Base-by-base conservation (phyloP, 495 filamentous ascomycete species). In the Neurospora sublineolata region DNA sequence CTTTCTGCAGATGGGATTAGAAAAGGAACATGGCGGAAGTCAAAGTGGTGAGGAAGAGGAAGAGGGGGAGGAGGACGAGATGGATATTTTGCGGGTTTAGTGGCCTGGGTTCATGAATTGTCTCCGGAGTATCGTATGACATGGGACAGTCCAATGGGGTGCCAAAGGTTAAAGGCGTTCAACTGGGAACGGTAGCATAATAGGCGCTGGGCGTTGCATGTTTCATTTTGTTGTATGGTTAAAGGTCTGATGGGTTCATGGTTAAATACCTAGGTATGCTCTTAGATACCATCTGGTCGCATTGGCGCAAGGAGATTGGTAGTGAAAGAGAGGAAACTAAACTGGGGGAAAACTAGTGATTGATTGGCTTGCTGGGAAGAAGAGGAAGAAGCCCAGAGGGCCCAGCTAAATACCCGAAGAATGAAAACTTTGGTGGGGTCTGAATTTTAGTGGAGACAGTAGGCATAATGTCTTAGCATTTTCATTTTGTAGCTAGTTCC, bases 1-100 rank as follows among this genome's bases (percentile, higher is more conserved):
- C 16, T 99, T 97, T 79, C 77, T 97, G 67, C 78, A 73, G 68
- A 73, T 84, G 36, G 81, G 79, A 8, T 23, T 75, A 10, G 52
- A 64, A 14, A 33, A 64, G 52, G 52, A 64, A 36, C 27, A 30
- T 30, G 52, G 27, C 27, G 52, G 23, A 64, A 64, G 52, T 33
- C 52, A 64, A 18, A 64, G 52, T 18, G 27, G 27, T 0, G 79
- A 79, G 6, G 52, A 70, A 30, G 74, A 73, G 8, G 73, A 52
- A 3, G 75, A 72, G 5, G 77, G 75, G 8, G 79, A 81, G 36
- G 79, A 80, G 3, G 84, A 86, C 68, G 86, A 87, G 74, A 81
- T 87, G 80, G 77, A 84, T 73, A 82, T 86, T 39, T 42, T 86
- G 69, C 80, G 76, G 52, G 77, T 75, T 33, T 81, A 64, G 52